phyloP scores from a whole-genome alignment of 768 basidiomycete species.

The Boletus barrowsii region DNA sequence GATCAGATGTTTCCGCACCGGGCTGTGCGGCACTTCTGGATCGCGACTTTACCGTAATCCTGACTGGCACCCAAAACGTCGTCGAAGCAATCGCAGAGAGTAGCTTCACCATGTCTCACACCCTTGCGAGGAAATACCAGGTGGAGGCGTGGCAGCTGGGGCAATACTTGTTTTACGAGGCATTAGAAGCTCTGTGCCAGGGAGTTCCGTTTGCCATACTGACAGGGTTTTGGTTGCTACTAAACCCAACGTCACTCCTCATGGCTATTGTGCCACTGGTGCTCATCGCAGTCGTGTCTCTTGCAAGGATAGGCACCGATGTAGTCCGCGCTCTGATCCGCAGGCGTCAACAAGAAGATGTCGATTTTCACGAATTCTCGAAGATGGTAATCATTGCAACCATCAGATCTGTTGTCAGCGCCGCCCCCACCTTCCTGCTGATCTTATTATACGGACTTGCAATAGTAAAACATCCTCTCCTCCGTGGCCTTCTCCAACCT shows the following conservation, averaged over 20 bases:
- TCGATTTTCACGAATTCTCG: not conserved
- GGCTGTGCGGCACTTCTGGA: slow-evolving; percentile 2
- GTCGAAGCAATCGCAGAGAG: slow-evolving; percentile 6
- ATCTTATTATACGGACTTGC: no score
- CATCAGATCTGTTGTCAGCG: not conserved
- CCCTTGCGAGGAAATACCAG: not conserved
- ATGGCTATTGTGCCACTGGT: not conserved
- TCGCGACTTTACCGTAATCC: not conserved
- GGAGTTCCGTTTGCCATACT: not conserved
- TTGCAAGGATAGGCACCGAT: not conserved
- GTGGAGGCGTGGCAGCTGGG: not conserved
- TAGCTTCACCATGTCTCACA: not conserved
- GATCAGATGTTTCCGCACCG: not conserved
- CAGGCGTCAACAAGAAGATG: not conserved
- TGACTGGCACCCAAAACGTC: not conserved
- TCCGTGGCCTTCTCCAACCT: no score
- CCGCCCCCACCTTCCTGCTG: not conserved
- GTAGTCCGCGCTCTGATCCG: not conserved
- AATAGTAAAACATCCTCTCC: no score
- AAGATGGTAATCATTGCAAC: not conserved
- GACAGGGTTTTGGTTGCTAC: not conserved
- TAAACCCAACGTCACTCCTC: not conserved
- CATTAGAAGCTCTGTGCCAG: not conserved
- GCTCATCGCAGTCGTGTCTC: not conserved
- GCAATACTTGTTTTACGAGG: not conserved